Base-by-base conservation (phyloP, 2,329 filamentous ascomycete species). In the Botryotinia globosa region DNA sequence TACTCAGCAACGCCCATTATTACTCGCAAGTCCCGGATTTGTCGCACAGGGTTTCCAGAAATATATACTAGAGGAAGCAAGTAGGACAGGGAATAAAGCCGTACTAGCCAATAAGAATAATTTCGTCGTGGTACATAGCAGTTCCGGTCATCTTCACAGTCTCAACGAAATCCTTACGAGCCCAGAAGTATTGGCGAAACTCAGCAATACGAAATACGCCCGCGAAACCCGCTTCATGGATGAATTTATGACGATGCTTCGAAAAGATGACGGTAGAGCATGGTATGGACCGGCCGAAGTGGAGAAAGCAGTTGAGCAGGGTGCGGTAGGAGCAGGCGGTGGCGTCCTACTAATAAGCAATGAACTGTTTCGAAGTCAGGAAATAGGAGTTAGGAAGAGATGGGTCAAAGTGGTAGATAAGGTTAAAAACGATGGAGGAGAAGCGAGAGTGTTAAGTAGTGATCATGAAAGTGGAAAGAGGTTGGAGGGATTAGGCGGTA, bases 381-480 rank as follows among this genome's bases (percentile, higher is more conserved):
- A 97, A 73, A 87, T 98, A 9, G 87, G 85, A 0, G 91, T 90
- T 73, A 86, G 96, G 77, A 92, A 91, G 80, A 88, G 90, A 75
- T 98, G 94, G 86, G 95, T 98, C 1, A 85, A 84, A 14, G 85
- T 98, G 63, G 94, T 98, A 5, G 95, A 98, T 81, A 91, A 90
- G 75, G 95, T 98, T n/a, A 89, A 90, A 76, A 90, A 90, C 4
- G 91, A 94, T 75, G 96, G 95, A 8, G 96, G 95, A 1, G 94
- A 98, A 76, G 93, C 94, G 0, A 86, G 93, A 71, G 89, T 98
- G n/a, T 83, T 98, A 42, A 98, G 95, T 81, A 94, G 92, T 78
- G 92, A 97, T 79, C 95, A 98, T 81, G 95, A 98, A 84, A 98
- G 94, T 81, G 96, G 96, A 0, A 91, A 92, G 83, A 86, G 94